Base-by-base conservation (phyloP, 1,284 basidiomycete species). In the Boletus semigastroideus region DNA sequence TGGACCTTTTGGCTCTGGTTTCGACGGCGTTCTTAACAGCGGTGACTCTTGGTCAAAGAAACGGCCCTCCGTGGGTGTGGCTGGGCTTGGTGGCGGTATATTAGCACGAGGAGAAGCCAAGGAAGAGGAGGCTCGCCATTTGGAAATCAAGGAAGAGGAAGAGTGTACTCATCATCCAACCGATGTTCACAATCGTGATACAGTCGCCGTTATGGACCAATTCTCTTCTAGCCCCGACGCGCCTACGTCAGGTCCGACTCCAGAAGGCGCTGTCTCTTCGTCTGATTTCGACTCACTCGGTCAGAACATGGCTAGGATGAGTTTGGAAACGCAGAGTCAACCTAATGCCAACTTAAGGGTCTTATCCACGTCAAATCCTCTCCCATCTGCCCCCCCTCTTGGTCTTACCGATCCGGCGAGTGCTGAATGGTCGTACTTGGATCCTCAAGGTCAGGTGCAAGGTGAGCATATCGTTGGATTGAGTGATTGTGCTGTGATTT, bases 371-470 rank as follows among this genome's bases (percentile, higher is more conserved):
- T 54, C 47, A 34, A 58, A 57, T 38, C 42, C 62, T 49, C 46
- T 60, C 25, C 56, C 59, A 28, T 56, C 67, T 49, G 69, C 66
- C 17, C 69, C 74, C n/a, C 76, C 78, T 51, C 75, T 78, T 43
- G 77, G 75, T 42, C 59, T 78, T 41, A 59, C 73, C 47, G 87
- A 90, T 70, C 76, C 86, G n/a, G 79, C 82, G 20, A 78, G 74
- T 50, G 72, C 94, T 38, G 84, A 92, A 64, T 98, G 94, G 94
- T 89, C 85, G 34, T 98, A 98, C 71, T 82, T 93, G 48, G 94
- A 98, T 69, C 93, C 92, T 14, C 84, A 87, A 56, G 93, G 94
- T 30, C 84, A 90, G 58, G 76, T 95, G 43, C 94, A 98, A 82
- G 94, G 94, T 85, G 59, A 59, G 74, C 56, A 6, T 31, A 22